Evolutionary conservation across 2,329 filamentous ascomycete genomes (phyloP), one percentile per base, ranked within the genome.

Genomic region (Hypoxylon sp.): DNA sequence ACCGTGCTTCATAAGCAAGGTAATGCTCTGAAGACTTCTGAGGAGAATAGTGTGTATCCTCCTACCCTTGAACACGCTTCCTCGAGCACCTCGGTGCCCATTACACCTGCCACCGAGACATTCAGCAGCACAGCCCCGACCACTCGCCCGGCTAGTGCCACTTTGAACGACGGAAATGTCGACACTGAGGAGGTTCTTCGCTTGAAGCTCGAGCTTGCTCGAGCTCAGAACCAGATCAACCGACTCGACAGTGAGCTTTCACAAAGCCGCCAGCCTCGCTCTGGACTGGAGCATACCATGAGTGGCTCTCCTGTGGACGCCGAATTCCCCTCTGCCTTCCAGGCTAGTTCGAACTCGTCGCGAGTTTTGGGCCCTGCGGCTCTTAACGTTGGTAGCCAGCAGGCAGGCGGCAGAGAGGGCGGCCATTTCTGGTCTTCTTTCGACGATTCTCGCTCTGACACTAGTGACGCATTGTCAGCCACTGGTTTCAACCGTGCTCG

Each of bases 201-300:
- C 54, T 82, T 94, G 61, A 92, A 91, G 80, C 79, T 89, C 55
- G 88, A 94, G 78, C 85, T 95, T 54, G 89, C 90, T 45, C 84
- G 88, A 66, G 91, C 91, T 34, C 88, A 91, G 65, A 88, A 84
- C 75, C 87, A 90, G 73, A 91, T 94, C 73, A 86, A 85, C 47
- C 89, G 87, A 61, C 88, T 94, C 75, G 90, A 91, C 62, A 85
- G 91, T 57, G 90, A 93, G 79, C 83, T 93, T 65, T 84, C 88
- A 39, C 87, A 91, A 68, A 88, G 84, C 23, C 88, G 88, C 29
- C 84, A 88, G 60, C 81, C 82, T 32, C 88, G 87, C 72, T 81
- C 86, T 56, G 90, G 87, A 9, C 79, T 86, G 58, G 86, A 88
- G 50, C 85, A 87, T 23, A 59, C 63, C 16, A 61, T 57, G n/a